Evolutionary conservation across 148 eudicot genomes (phyloP), one percentile per base, ranked within the genome.

Genomic region (Agrostemma githago): DNA sequence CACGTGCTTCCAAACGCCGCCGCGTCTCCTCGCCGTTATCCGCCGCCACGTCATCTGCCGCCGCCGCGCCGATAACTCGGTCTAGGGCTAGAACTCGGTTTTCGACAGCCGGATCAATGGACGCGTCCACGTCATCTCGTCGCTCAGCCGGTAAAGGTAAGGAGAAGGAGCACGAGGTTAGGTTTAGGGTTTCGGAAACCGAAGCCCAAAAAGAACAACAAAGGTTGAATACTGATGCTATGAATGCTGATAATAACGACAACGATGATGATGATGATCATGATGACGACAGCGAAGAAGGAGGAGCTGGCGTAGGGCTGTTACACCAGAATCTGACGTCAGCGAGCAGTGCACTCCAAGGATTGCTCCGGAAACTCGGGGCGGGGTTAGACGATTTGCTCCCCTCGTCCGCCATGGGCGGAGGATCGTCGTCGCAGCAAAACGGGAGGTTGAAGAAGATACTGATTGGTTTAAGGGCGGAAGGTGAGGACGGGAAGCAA

Each of bases 311-410:
- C 19, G 93, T 78, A 19, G 92, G 98, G 16, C 73, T 91, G 14
- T 77, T 96, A 70, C 97, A 90, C 72, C 94, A 89, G 73, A 96
- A 96, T 75, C 78, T 96, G 67, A 91, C 91, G 66, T 90, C 97
- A 39, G 99, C 99, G 4, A 92, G 96, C 48, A 96, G 97, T 77
- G 99, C 99, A 17, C 90, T 96, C 14, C 99, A 95, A 72, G 98
- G 99, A 38, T 79, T 96, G 77, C 82, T 96, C 0, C 87, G 99
- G 51, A 96, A 90, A 54, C 82, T 96, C 54, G 99, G 99, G 0
- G 99, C 97, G 3, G 97, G 99, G 4, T 81, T 96, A 6, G 99
- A 96, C 72, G 99, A 96, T 54, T 80, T 96, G 82, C 89, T 96
- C 1, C 97, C 98, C 1, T 89, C 96, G 2, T 86, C 97, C 0